These are phyloP conservation scores for Leccinum incarnatum DNA, from an alignment of 768 basidiomycete genomes.

Conservation along the genomic window DNA sequence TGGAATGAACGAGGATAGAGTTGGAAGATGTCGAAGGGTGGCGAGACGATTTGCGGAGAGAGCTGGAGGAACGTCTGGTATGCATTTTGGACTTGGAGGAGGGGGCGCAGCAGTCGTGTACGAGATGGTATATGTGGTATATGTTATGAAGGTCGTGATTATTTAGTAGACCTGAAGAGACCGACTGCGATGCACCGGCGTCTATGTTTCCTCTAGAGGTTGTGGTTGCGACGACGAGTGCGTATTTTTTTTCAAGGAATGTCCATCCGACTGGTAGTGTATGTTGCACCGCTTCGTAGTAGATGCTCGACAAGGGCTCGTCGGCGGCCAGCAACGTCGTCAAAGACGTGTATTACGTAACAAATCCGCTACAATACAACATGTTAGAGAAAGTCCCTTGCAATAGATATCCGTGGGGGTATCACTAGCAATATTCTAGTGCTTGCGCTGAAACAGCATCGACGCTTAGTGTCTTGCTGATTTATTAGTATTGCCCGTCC, in stretches of 20 bases:
- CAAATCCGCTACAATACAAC: neutral
- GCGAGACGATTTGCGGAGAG: constrained; percentile 31
- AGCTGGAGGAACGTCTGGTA: constrained; percentile 24
- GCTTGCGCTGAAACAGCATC: neutral
- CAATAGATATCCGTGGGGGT: neutral
- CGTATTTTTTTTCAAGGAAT: constrained; percentile 21
- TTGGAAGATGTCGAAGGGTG: constrained; percentile 26
- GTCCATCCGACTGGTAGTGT: constrained; percentile 24
- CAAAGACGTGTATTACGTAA: constrained; percentile 18
- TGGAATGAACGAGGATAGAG: constrained; percentile 19
- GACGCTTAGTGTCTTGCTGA: neutral
- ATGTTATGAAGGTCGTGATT: constrained; percentile 10
- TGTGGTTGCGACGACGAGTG: constrained; percentile 8
- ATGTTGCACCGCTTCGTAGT: constrained; percentile 2
- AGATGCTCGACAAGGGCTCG: neutral
- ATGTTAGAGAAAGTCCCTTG: neutral
- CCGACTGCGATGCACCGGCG: neutral
- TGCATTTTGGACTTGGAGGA: constrained; percentile 20
- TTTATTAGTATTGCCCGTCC: constrained; percentile 13
- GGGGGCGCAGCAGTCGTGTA: neutral
- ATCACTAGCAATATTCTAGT: neutral
- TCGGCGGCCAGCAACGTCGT: neutral
- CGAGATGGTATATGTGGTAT: constrained; percentile 6
- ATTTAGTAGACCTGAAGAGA: constrained; percentile 12
- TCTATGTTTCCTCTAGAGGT: neutral